These are phyloP conservation scores for Monascus ruber DNA, from an alignment of 2,329 filamentous ascomycete genomes.

Conservation along the genomic window DNA sequence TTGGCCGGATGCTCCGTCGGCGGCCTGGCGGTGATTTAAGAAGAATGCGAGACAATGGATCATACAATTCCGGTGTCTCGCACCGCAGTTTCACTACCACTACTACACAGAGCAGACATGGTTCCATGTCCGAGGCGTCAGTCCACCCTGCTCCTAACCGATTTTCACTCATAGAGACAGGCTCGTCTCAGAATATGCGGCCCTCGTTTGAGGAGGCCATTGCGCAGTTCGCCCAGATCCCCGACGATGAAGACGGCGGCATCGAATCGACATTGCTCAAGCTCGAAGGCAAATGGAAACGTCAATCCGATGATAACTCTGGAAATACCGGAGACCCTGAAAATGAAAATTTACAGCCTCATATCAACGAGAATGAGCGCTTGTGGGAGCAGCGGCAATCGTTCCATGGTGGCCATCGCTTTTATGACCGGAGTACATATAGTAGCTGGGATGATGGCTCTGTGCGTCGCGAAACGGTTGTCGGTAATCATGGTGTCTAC, in stretches of 20 bases:
- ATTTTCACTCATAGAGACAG: constrained; percentile 37
- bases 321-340: constrained; percentile 2
- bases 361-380: neutral
- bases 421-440: neutral
- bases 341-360: neutral
- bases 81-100: constrained; percentile 6
- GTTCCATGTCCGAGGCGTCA: constrained; percentile 1
- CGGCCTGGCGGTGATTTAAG: constrained; percentile 65
- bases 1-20: constrained; percentile 51
- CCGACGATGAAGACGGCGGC: constrained; percentile 79
- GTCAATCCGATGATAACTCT: constrained; percentile 12
- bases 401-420: neutral
- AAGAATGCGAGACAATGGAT: constrained; percentile 50
- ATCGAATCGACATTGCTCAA: constrained; percentile 89
- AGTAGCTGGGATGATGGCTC: neutral
- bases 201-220: constrained; percentile 82
- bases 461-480: constrained; percentile 12
- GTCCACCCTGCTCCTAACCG: constrained; percentile 13
- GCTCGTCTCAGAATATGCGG: constrained; percentile 45
- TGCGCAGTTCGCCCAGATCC: constrained; percentile 73
- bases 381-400: no score
- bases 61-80: constrained; percentile 26
- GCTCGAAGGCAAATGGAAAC: constrained; percentile 73
- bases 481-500: constrained; percentile 13
- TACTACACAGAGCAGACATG: neutral